A percentile compares a stretch with the other conserved stretches of the same genome.
Evolutionary conservation across 2,329 filamentous ascomycete genomes (phyloP).

Genomic region (Cytospora mali): DNA sequence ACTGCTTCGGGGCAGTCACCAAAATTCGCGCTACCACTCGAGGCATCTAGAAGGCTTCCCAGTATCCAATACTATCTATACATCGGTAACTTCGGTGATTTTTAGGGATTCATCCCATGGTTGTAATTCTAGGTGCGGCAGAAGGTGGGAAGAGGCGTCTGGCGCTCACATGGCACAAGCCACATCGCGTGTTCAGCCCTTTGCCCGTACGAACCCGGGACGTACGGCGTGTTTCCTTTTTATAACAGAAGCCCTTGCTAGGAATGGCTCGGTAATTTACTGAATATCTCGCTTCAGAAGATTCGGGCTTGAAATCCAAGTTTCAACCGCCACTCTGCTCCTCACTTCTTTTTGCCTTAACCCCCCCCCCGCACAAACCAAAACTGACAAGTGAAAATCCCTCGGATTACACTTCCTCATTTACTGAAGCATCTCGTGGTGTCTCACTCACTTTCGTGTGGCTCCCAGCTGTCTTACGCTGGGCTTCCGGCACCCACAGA

Average conservation of each 20-base stretch:
- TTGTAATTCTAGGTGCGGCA: constrained; percentile 12
- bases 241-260: background rate
- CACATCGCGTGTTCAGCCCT: constrained; percentile 29
- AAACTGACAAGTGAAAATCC: background rate
- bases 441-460: constrained; percentile 20
- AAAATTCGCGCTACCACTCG: background rate
- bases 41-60: constrained; percentile 2
- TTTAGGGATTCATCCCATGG: background rate
- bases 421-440: constrained; percentile 13
- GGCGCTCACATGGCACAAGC: constrained; percentile 25
- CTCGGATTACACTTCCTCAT: background rate
- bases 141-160: constrained; percentile 10
- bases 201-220: background rate
- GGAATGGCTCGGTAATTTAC: background rate
- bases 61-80: background rate
- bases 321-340: background rate
- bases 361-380: background rate
- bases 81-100: background rate
- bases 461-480: constrained; percentile 15
- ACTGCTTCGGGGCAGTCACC: constrained; percentile 10
- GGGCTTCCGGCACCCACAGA: background rate
- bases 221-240: constrained; percentile 1
- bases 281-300: background rate
- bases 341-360: background rate
- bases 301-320: background rate